Base-by-base conservation (phyloP, 75 land plant genomes). In the Cupressus sempervirens region DNA sequence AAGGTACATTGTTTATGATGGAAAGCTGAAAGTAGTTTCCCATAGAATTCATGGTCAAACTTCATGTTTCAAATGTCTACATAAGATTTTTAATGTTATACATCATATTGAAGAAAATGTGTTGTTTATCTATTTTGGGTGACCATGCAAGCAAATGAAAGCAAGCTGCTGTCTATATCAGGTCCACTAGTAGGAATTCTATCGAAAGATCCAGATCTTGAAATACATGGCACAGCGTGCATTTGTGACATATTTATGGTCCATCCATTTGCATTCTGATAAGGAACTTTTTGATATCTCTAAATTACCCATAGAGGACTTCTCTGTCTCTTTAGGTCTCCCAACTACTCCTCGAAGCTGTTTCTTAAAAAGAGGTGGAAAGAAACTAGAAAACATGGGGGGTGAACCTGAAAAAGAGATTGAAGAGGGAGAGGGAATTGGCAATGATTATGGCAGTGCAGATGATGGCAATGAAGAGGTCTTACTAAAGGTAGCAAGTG, bases 301-400 rank as follows among this genome's bases (percentile, higher is more conserved):
- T 23, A 91, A 93, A 81, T 90, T 98, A 45, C 93, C 98, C 0
- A 82, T 93, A 43, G 95, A 93, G 32, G 98, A 93, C 43, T 98
- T 83, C 86, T 88, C 99, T 36, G 93, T 88, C 62, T 98, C 99
- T 83, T 84, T 94, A 53, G 99, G 99, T 80, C 89, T 98, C 41
- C 96, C 98, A 23, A 92, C 96, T 86, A 91, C 94, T 41, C 99
- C 99, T 16, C 92, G 96, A 81, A 77, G 94, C 18, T 90, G 98
- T 18, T 93, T 98, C 68, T 48, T 95, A 84, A 88, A 85, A 84
- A 90, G 89, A 34, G 26, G 50, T 79, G 34, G 52, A 83, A 26
- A 67, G 34, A 84, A 80, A 12, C 73, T 7, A 18, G 29, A 74
- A 32, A 84, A 74, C 7, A 41, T 45, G 62, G 88, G 84, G 38